Evolutionary conservation across 805 yeast genomes (phyloP), one percentile per base, ranked within the genome.

Genomic region (Spathaspora boniae): DNA sequence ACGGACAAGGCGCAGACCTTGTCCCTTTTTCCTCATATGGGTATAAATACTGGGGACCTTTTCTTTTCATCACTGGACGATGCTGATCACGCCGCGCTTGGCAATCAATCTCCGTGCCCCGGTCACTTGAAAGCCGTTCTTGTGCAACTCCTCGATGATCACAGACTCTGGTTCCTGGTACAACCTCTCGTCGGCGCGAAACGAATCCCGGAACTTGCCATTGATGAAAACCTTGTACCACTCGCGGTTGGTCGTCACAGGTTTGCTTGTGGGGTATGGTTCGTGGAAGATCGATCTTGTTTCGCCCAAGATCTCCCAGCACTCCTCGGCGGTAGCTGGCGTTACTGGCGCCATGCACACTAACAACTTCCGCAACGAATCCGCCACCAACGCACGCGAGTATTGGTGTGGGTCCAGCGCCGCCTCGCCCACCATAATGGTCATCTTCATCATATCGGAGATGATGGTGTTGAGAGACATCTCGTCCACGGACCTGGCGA

Each of bases 381-480:
- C 70, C 38, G 74, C 44, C 8, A 76, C 47, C n/a, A 86, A 41
- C 0, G 59, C 61, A 0, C 55, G 43, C 27, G 61, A 55, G 7
- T 76, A 59, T 1, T 26, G 16, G 4, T 53, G 44, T 1, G 58
- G 47, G 5, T 60, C 51, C 24, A 70, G 68, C 3, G 65, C 28
- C 0, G 73, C 70, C 2, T 53, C 43, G 2, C 56, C 50, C 12
- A 85, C 47, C 2, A 66, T 45, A 47, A 79, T 60, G 7, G 8
- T 82, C 33, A 81, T 56, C 51, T 88, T 93, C 96, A 88, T 91
- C 50, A 78, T 83, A 53, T 88, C 94, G 0, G 97, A 86, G 16
- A 93, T 75, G 2, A 87, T 79, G 0, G 96, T 89, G 56, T 93
- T 91, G 54, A 91, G 65, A 18, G 83, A 59, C 0, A 76, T 71